Percentiles rank a stretch among this genome's conserved stretches.
Conservation (phyloP, 192 early-diverging fungal genomes). For the Geosiphon pyriformis region DNA sequence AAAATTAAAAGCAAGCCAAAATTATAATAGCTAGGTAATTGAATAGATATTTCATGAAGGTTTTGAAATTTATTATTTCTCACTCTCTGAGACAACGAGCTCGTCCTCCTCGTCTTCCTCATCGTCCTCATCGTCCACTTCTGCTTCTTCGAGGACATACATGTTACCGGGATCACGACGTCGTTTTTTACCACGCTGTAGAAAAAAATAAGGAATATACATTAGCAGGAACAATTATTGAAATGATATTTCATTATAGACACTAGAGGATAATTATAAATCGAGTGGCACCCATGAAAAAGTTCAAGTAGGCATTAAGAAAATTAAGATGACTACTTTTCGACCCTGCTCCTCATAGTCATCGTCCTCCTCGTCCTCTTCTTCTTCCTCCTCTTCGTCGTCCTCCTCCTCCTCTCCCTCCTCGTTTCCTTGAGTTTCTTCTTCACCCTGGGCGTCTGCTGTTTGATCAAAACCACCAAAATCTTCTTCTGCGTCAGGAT, state of each 20-base stretch:
- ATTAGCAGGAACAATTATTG: neutral
- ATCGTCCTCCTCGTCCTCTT: constrained; percentile 49
- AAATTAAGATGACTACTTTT: constrained; percentile 24
- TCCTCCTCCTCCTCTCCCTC: constrained; percentile 23
- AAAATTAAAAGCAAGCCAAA: neutral
- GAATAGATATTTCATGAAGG: constrained; percentile 38
- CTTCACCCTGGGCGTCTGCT: too few relatives aligned
- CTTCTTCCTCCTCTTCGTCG: constrained; percentile 38
- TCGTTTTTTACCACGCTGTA: constrained; percentile 34
- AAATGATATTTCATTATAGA: neutral
- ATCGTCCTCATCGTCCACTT: constrained; percentile 66
- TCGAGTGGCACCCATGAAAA: too few relatives aligned
- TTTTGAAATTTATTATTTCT: too few relatives aligned
- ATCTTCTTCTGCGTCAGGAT: too few relatives aligned
- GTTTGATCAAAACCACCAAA: too few relatives aligned
- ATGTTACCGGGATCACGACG: constrained; percentile 42
- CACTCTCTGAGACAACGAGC: neutral
- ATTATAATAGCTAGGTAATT: neutral
- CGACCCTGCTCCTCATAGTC: constrained; percentile 48
- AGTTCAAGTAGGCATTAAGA: too few relatives aligned
- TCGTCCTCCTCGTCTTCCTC: constrained; percentile 58
- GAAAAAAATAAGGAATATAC: neutral
- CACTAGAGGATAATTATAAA: neutral
- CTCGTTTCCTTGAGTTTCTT: constrained; percentile 3
- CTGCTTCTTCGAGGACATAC: constrained; percentile 60